Percentiles rank a stretch among this genome's conserved stretches.
Evolutionary conservation across 306 rosid species (phyloP).

Genomic region (peach (Prunus persica)): DNA sequence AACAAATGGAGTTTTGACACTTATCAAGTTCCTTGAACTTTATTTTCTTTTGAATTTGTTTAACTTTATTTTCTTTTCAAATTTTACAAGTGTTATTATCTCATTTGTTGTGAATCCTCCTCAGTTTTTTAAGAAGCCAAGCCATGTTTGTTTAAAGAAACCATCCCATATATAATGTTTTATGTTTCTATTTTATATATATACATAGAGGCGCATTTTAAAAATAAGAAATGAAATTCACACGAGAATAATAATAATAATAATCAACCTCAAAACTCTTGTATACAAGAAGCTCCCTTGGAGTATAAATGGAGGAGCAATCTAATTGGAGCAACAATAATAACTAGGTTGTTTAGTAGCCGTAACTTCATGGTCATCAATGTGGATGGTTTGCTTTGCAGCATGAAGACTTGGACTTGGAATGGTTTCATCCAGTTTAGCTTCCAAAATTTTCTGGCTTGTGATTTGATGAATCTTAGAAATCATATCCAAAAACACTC

Average conservation of each 20-base stretch:
- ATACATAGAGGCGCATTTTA: no score
- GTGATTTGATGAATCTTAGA: conserved; percentile 60
- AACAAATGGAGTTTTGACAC: no score
- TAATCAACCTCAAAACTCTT: conserved; percentile 6
- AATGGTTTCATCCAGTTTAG: conserved; percentile 26
- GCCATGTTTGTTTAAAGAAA: no score
- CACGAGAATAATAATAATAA: background rate
- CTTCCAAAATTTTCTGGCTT: conserved; percentile 57
- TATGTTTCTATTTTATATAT: no score
- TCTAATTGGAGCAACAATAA: conserved; percentile 44
- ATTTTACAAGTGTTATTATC: no score
- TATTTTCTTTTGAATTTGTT: no score
- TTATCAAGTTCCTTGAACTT: no score
- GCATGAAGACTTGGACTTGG: conserved; percentile 19
- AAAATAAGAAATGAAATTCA: background rate
- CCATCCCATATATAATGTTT: no score
- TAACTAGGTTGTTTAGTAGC: conserved; percentile 62
- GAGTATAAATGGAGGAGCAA: background rate
- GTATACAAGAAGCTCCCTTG: background rate
- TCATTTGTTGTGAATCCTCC: no score
- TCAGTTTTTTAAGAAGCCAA: no score
- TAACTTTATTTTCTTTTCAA: no score
- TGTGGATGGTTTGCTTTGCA: conserved; percentile 55
- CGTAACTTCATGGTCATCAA: conserved; percentile 65
- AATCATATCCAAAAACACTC: conserved; percentile 70